A percentile compares a stretch with the other conserved stretches of the same genome.
phyloP scores from a whole-genome alignment of 2,329 filamentous ascomycete species.

The Cladosporium sp. region DNA sequence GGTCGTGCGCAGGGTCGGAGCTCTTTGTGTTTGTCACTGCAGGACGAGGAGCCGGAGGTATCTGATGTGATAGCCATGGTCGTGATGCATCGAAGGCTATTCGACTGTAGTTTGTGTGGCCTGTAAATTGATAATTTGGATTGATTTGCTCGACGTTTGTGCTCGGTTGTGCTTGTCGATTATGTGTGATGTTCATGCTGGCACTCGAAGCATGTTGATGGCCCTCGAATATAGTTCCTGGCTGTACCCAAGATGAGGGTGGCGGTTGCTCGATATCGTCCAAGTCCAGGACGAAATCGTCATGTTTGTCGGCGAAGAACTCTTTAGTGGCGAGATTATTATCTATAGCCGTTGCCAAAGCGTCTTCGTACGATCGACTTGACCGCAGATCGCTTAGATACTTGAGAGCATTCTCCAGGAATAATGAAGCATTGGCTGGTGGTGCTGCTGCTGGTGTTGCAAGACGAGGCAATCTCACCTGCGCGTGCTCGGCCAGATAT shows the following conservation, averaged over 20 bases:
- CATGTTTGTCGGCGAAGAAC: slow-evolving; percentile 53
- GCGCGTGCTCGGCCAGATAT: slow-evolving; percentile 39
- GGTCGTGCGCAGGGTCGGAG: slow-evolving; percentile 49
- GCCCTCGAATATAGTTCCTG: slow-evolving; percentile 63
- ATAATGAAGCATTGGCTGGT: not conserved
- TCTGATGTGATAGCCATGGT: slow-evolving; percentile 42
- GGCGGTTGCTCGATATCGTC: slow-evolving; percentile 53
- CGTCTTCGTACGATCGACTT: slow-evolving; percentile 57
- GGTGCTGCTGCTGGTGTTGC: slow-evolving; percentile 28
- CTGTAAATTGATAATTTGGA: slow-evolving; percentile 33
- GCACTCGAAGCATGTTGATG: slow-evolving; percentile 58
- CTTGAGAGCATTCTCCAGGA: slow-evolving; percentile 60
- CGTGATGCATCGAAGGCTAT: slow-evolving; percentile 38
- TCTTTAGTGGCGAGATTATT: slow-evolving; percentile 57
- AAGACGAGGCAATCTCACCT: slow-evolving; percentile 33
- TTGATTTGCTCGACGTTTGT: slow-evolving; percentile 36
- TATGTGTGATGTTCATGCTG: slow-evolving; percentile 25
- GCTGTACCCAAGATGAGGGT: slow-evolving; percentile 62
- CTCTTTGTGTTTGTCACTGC: slow-evolving; percentile 22
- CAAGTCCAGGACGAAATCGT: slow-evolving; percentile 62
- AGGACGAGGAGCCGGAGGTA: slow-evolving; percentile 28
- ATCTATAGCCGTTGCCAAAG: slow-evolving; percentile 55
- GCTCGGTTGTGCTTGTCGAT: slow-evolving; percentile 23
- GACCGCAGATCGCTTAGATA: slow-evolving; percentile 63
- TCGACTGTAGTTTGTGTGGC: slow-evolving; percentile 33